Base-by-base conservation (phyloP, 768 basidiomycete genomes). In the Sistotremastrum suecicum region DNA sequence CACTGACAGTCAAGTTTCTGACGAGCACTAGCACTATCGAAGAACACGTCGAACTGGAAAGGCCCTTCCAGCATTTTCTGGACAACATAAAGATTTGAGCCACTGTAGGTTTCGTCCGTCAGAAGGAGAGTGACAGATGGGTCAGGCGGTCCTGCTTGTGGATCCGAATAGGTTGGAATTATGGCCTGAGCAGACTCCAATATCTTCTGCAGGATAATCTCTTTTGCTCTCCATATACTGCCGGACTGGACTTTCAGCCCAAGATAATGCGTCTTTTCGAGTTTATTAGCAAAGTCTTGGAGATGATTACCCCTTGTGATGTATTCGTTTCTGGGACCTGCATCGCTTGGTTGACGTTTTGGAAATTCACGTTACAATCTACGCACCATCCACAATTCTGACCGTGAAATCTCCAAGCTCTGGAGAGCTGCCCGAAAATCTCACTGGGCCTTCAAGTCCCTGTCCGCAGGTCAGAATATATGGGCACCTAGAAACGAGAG, bases 31-130 rank as follows among this genome's bases (percentile, higher is more conserved):
- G 62, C 75, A 47, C 83, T 82, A 53, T 95, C 88, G 56, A 80
- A 95, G 60, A 81, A 78, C 10, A 97, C 71, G 54, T 98, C 94
- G 57, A 92, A 90, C 48, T 83, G 76, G 65, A 94, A 97, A 31
- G 74, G 67, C 1, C 86, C 89, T 7, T 87, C 80, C 50, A 83
- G 89, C 4, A 68, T 68, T 58, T 90, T 92, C 60, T 98, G 92
- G 41, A 92, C 71, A 7, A 83, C 90, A 56, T 72, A 90, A 30
- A 95, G 68, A 56, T 90, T 94, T 60, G 83, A 83, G 37, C 71
- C 74, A 8, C 72, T 69, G 45, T 78, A 71, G 5, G 76, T 66
- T 41, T 87, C 81, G 54, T 95, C 80, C 2, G 85, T 72, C 3
- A 95, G 65, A 37, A 79, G 78, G 7, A 92, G 69, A 9, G 83